Evolutionary conservation across 805 yeast genomes (phyloP), one percentile per base, ranked within the genome.

Genomic region (Saccharomycopsis sp.): DNA sequence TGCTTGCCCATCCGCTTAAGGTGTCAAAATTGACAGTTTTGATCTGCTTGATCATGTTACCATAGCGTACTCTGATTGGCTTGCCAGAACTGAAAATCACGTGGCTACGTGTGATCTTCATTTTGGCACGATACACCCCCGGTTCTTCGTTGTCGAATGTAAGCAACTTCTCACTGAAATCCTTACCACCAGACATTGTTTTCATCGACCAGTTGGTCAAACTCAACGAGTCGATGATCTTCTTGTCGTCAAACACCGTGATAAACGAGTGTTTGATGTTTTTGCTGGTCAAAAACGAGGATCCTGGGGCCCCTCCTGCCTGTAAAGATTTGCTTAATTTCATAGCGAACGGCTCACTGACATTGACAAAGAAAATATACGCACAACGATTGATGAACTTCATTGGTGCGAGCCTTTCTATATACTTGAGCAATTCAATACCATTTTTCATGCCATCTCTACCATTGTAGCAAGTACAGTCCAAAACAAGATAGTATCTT

Each of bases 381-480:
- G 72, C 70, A 69, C 91, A 83, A 63, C 84, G 86, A 24, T 66
- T 65, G 53, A 75, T 71, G 64, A 81, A 77, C 47, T 74, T 76
- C 1, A 74, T 76, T 0, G 92, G 87, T 0, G 83, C 75, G 58
- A 82, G 70, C 19, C 71, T 71, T 12, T 72, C 70, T 9, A 83
- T 63, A 5, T 79, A 64, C 0, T 66, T 59, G 52, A 75, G 67
- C 53, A 79, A 73, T 14, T 52, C 54, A 14, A 22, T 12, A 7
- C 69, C 65, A 44, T 62, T 59, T 15, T 70, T 68, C 29, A 70
- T 61, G 1, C 67, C 47, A 9, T 65, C 63, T 2, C 59, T 50
- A 8, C 71, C 72, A 34, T 74, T 69, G 66, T 78, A 83, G 12
- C 83, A 85, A 0, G 96, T 87, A 63, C 88, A 83, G 68, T 90